phyloP scores from a whole-genome alignment of 441 rosid genomes.

The Kokia cookei region DNA sequence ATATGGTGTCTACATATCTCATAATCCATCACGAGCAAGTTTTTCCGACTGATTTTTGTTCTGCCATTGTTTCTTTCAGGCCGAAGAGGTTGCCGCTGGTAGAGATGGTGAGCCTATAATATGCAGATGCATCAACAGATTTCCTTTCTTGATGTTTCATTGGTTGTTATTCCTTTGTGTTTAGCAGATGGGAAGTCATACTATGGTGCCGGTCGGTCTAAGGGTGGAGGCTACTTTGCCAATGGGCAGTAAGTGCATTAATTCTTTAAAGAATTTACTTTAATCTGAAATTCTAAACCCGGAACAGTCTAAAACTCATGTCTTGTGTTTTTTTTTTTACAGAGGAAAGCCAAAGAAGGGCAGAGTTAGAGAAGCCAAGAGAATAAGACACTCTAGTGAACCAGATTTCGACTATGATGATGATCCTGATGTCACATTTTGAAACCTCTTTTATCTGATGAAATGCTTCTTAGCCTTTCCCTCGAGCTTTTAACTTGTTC shows the following conservation, averaged over 20 bases:
- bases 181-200: slow-evolving; percentile 71
- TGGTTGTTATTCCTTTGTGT: not conserved
- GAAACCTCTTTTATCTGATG: slow-evolving; percentile 9
- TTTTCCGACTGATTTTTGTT: not conserved
- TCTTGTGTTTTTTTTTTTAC: slow-evolving; percentile 9
- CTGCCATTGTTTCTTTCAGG: slow-evolving; percentile 38
- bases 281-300: not conserved
- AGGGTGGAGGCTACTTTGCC: slow-evolving; percentile 64
- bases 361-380: slow-evolving; percentile 85
- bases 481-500: not conserved
- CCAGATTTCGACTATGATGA: slow-evolving; percentile 92
- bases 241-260: slow-evolving; percentile 76
- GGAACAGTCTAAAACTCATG: not conserved
- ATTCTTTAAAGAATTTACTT: not conserved
- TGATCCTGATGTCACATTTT: slow-evolving; percentile 66
- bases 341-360: slow-evolving; percentile 98
- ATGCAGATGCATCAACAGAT: not conserved
- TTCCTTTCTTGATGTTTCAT: slow-evolving; percentile 2
- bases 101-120: slow-evolving; percentile 66
- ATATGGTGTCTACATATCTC: not conserved
- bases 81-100: slow-evolving; percentile 83
- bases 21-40: not conserved
- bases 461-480: not conserved
- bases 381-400: slow-evolving; percentile 67
- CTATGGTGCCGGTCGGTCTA: slow-evolving; percentile 61